These are phyloP conservation scores for Bjerkandera adusta DNA, from an alignment of 1,284 basidiomycete species.

Conservation along the genomic window DNA sequence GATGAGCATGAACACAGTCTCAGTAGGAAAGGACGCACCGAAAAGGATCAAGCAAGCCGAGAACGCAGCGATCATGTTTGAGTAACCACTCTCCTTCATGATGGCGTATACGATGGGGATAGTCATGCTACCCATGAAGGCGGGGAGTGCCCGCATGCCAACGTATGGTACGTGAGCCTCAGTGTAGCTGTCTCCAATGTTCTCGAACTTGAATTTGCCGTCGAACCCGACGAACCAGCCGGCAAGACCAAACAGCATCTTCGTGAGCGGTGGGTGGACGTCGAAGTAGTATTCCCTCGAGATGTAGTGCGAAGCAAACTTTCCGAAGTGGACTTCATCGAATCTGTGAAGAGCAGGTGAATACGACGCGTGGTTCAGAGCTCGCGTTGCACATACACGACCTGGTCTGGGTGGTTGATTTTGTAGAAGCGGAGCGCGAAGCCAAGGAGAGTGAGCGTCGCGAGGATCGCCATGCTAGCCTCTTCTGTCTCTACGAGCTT, in stretches of 20 bases:
- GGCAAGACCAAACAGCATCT: conserved; percentile 87
- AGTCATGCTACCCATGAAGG: conserved; percentile 87
- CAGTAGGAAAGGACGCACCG: conserved; percentile 49
- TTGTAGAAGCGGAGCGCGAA: conserved; percentile 88
- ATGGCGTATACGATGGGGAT: conserved; percentile 91
- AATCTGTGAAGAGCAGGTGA: conserved; percentile 53
- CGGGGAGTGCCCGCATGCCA: conserved; percentile 90
- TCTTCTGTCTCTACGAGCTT: conserved; percentile 55
- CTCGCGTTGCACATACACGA: conserved; percentile 69
- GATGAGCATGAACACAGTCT: not conserved
- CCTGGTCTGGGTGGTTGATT: conserved; percentile 91
- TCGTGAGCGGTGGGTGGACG: conserved; percentile 96
- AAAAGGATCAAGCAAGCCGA: conserved; percentile 86
- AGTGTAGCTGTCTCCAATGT: conserved; percentile 93
- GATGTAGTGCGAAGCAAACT: conserved; percentile 93
- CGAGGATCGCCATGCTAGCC: conserved; percentile 58
- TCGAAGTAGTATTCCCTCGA: conserved; percentile 97
- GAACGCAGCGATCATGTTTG: conserved; percentile 85
- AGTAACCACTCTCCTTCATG: conserved; percentile 98
- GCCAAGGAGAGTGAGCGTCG: conserved; percentile 68
- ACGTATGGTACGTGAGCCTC: conserved; percentile 89
- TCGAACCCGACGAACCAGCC: conserved; percentile 98
- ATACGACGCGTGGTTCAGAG: conserved; percentile 13
- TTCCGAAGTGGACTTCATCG: conserved; percentile 97
- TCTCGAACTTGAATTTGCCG: conserved; percentile 91